phyloP scores from a whole-genome alignment of 805 yeast species.

The Cyberlindnera lachancei region DNA sequence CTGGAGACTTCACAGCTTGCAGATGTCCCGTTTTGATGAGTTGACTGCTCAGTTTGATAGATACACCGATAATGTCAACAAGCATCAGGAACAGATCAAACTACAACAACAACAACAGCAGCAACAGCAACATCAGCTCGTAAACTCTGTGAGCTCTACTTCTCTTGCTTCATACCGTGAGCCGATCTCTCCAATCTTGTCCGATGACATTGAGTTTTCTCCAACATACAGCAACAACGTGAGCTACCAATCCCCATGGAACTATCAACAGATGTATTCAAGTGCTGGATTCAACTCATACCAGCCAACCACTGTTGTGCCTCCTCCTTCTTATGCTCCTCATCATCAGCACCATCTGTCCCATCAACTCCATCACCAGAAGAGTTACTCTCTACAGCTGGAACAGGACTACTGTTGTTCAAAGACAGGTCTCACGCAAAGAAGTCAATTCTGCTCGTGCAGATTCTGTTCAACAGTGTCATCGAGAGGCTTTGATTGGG shows the following conservation, averaged over 20 bases:
- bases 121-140: slow-evolving; percentile 6
- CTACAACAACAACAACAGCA: slow-evolving; percentile 10
- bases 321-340: too few species aligned
- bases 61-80: slow-evolving; percentile 17
- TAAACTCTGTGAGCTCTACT: slow-evolving; percentile 5
- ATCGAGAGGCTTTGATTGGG: slow-evolving; percentile 18
- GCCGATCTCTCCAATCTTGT: slow-evolving; percentile 17
- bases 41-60: slow-evolving; percentile 17
- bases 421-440: slow-evolving; percentile 19
- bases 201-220: slow-evolving; percentile 13
- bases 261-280: slow-evolving; percentile 7
- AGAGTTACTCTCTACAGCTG: slow-evolving; percentile 9
- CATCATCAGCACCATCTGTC: slow-evolving; percentile 3
- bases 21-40: slow-evolving; percentile 20
- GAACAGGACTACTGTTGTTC: slow-evolving; percentile 20
- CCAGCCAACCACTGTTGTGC: too few species aligned
- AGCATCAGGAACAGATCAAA: slow-evolving; percentile 15
- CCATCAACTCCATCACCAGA: slow-evolving; percentile 10
- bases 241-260: slow-evolving; percentile 9
- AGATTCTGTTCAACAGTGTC: slow-evolving; percentile 17
- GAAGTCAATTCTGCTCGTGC: slow-evolving; percentile 18
- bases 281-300: slow-evolving; percentile 10
- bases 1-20: slow-evolving; percentile 46
- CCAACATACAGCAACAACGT: slow-evolving; percentile 9
- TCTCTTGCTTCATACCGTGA: slow-evolving; percentile 4